These are phyloP conservation scores for Eucalyptus sp. DNA, from an alignment of 345 rosid genomes.

Conservation along the genomic window DNA sequence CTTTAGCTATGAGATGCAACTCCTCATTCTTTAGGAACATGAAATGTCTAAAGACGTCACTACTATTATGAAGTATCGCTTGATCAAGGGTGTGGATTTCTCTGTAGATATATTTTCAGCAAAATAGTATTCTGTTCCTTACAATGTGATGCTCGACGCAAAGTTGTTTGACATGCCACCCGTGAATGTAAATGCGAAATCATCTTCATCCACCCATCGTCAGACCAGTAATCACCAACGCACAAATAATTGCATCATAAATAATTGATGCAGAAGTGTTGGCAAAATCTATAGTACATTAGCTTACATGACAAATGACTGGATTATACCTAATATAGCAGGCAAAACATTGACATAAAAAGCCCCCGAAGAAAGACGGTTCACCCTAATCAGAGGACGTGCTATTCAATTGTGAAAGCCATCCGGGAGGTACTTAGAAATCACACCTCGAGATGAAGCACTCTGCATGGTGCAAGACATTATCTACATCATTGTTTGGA, in stretches of 20 bases:
- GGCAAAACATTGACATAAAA: neutral
- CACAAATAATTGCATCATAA: neutral
- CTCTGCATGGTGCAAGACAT: neutral
- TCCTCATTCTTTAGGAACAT: neutral
- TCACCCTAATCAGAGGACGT: neutral
- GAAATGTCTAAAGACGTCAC: neutral
- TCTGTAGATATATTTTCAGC: neutral
- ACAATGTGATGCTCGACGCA: neutral
- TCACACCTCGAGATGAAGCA: neutral
- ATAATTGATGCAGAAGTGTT: neutral
- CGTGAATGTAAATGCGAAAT: neutral
- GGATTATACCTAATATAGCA: neutral
- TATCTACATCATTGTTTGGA: slow-evolving; percentile 21
- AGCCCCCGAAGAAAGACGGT: neutral
- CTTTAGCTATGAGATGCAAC: neutral
- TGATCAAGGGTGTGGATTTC: neutral
- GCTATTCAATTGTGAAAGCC: neutral
- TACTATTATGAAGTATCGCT: neutral
- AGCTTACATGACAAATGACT: neutral
- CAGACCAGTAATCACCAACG: neutral
- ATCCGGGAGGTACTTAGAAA: neutral
- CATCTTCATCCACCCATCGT: neutral
- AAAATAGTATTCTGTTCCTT: neutral
- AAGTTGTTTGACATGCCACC: neutral
- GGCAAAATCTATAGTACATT: neutral